Conservation (phyloP, 495 filamentous ascomycete genomes). For the Pseudoneurospora amorphoporcata region DNA sequence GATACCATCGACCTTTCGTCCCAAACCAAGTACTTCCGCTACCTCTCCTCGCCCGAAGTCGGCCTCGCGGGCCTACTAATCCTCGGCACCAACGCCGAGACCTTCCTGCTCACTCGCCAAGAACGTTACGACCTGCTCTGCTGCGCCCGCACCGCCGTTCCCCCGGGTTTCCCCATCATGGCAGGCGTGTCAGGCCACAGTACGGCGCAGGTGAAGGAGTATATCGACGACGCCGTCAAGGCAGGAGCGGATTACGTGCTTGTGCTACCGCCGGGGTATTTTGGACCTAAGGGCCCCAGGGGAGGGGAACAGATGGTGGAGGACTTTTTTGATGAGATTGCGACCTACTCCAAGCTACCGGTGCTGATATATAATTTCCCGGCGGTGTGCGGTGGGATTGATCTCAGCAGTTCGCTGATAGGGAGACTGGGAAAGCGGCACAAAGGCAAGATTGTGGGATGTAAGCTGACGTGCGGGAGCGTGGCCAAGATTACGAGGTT, state of each 20-base stretch:
- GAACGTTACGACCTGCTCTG: slow-evolving; percentile 44
- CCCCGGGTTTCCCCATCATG: slow-evolving; percentile 44
- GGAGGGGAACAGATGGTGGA: slow-evolving; percentile 40
- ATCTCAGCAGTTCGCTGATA: slow-evolving; percentile 50
- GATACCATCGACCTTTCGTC: slow-evolving; percentile 41
- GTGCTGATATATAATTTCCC: slow-evolving; percentile 66
- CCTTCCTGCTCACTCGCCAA: slow-evolving; percentile 52
- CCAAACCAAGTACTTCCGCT: slow-evolving; percentile 44
- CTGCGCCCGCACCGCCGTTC: slow-evolving; percentile 42
- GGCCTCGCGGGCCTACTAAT: slow-evolving; percentile 50
- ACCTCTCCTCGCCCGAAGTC: slow-evolving; percentile 35
- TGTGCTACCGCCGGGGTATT: slow-evolving; percentile 55
- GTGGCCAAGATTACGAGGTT: slow-evolving; percentile 50
- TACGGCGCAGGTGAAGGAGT: slow-evolving; percentile 51
- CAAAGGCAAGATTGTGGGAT: slow-evolving; percentile 39
- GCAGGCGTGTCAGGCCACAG: slow-evolving; percentile 55
- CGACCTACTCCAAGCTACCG: slow-evolving; percentile 30
- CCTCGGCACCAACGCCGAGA: slow-evolving; percentile 56
- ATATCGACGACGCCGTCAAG: slow-evolving; percentile 43
- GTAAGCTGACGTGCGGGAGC: slow-evolving; percentile 60
- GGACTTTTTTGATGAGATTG: slow-evolving; percentile 52
- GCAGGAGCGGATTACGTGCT: slow-evolving; percentile 52
- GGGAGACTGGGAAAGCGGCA: slow-evolving; percentile 39
- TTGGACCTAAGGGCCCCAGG: slow-evolving; percentile 24
- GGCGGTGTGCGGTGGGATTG: slow-evolving; percentile 60